These are phyloP conservation scores for Ophiostoma quercus DNA, from an alignment of 2,329 filamentous ascomycete species.

Conservation along the genomic window DNA sequence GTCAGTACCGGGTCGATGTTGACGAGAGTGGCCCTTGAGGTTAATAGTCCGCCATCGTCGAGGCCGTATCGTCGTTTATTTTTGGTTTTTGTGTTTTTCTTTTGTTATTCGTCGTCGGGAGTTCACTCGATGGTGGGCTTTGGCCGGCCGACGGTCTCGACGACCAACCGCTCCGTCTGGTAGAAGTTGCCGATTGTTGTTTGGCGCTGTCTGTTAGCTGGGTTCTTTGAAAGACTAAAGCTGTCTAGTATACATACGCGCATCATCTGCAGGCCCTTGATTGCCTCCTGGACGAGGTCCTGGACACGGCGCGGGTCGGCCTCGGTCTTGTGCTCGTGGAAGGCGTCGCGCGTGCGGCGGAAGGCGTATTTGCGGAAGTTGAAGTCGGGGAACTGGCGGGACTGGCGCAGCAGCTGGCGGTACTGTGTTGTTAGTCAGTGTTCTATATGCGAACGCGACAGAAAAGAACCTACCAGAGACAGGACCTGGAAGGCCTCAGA, in stretches of 20 bases:
- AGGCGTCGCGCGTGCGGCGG: constrained; percentile 84
- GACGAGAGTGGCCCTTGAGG: neutral
- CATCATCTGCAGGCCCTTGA: constrained; percentile 80
- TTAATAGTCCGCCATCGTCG: neutral
- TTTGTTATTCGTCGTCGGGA: neutral
- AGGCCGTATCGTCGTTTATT: neutral
- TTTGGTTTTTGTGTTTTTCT: neutral
- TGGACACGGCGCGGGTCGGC: constrained; percentile 72
- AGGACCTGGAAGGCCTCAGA: constrained; percentile 48
- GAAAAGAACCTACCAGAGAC: constrained; percentile 44
- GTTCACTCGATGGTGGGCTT: neutral
- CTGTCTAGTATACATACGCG: constrained; percentile 56
- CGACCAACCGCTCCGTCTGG: constrained; percentile 83
- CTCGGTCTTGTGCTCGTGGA: constrained; percentile 71
- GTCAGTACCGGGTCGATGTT: neutral
- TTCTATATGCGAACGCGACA: constrained; percentile 26
- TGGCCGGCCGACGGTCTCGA: constrained; percentile 51
- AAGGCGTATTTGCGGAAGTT: constrained; percentile 97
- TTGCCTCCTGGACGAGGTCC: constrained; percentile 80
- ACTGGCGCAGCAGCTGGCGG: constrained; percentile 82
- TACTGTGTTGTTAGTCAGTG: constrained; percentile 54
- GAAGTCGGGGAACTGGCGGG: constrained; percentile 83
- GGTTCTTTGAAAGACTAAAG: no score
- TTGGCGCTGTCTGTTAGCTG: constrained; percentile 58
- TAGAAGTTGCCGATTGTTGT: constrained; percentile 93